Conservation (phyloP, 495 filamentous ascomycete species). For the Penicillium macrosclerotiorum region DNA sequence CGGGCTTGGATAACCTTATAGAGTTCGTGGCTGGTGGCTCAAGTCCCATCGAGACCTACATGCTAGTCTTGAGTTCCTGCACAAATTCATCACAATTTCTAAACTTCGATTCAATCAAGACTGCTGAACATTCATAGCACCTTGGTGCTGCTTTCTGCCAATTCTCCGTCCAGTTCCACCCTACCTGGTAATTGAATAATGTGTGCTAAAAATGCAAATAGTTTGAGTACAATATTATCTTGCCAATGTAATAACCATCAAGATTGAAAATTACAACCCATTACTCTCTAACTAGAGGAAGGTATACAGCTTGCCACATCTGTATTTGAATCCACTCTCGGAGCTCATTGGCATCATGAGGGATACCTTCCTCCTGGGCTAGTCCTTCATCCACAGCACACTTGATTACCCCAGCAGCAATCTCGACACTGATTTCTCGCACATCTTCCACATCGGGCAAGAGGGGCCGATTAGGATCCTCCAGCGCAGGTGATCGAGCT, state of each 20-base stretch:
- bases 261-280: background rate
- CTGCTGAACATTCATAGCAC: no score
- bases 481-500: constrained; percentile 64
- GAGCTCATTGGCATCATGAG: constrained; percentile 51
- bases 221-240: no score
- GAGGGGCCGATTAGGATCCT: constrained; percentile 54
- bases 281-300: constrained; percentile 46
- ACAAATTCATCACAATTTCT: constrained; percentile 7
- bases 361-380: constrained; percentile 48
- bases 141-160: no score
- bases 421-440: constrained; percentile 70
- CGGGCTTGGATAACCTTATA: no score
- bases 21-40: no score
- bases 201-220: no score
- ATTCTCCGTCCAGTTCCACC: no score
- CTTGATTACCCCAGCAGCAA: constrained; percentile 76
- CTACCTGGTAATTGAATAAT: no score
- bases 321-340: constrained; percentile 82
- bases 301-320: constrained; percentile 85
- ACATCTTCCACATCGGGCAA: constrained; percentile 77
- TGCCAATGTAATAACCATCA: no score
- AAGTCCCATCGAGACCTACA: background rate
- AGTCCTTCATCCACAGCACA: constrained; percentile 68
- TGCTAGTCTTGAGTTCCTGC: constrained; percentile 3
- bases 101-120: constrained; percentile 5